These are phyloP conservation scores for Lentinula guzmanii DNA, from an alignment of 768 basidiomycete species.

Conservation along the genomic window DNA sequence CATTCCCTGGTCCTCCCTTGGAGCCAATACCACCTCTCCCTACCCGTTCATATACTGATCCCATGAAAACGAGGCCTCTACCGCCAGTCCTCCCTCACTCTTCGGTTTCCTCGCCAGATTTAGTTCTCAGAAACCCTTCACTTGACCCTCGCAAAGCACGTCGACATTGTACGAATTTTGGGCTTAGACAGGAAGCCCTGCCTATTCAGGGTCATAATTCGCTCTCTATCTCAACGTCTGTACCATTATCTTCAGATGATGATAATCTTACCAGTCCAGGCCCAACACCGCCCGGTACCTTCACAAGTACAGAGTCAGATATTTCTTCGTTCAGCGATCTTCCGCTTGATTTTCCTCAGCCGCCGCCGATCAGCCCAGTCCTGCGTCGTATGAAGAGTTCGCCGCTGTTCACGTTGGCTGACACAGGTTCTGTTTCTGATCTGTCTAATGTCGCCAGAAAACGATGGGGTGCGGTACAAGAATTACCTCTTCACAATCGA, in stretches of 20 bases:
- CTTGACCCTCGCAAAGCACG: conserved; percentile 23
- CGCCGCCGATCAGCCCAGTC: conserved; percentile 34
- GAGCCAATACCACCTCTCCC: conserved; percentile 5
- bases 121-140: conserved; percentile 13
- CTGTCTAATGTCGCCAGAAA: conserved; percentile 10
- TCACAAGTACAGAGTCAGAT: conserved; percentile 26
- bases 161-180: conserved; percentile 25
- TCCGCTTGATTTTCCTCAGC: conserved; percentile 32
- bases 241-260: conserved; percentile 13
- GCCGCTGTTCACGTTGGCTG: conserved; percentile 29
- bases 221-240: background rate
- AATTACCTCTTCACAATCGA: background rate
- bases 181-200: conserved; percentile 14
- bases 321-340: conserved; percentile 28
- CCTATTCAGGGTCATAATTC: background rate
- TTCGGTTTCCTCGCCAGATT: background rate
- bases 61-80: background rate
- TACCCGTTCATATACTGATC: background rate
- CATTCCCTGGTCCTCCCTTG: conserved; percentile 2
- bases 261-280: conserved; percentile 14
- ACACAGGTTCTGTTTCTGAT: conserved; percentile 18
- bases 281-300: conserved; percentile 23
- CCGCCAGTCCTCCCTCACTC: background rate
- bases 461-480: conserved; percentile 14
- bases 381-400: conserved; percentile 39